Conservation (phyloP, 148 eudicot species). For the Tetragonia tetragonoides region DNA sequence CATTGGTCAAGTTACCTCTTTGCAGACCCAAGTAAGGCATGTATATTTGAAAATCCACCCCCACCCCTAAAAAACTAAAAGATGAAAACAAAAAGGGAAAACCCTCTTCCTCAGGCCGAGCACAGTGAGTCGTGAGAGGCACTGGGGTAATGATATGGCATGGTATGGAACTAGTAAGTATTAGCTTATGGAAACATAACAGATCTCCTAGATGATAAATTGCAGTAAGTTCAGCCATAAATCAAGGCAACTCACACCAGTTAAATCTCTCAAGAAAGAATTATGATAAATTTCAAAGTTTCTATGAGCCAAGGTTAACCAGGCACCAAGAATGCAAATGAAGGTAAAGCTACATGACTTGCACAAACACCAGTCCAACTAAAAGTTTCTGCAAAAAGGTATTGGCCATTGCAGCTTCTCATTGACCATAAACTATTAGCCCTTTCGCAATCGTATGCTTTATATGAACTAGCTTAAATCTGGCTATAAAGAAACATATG, state of each 20-base stretch:
- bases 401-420: neutral
- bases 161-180: neutral
- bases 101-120: neutral
- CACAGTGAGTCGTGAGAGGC: neutral
- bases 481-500: neutral
- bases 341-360: neutral
- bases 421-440: neutral
- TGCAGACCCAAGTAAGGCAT: too few species aligned
- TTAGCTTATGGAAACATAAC: neutral
- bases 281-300: neutral
- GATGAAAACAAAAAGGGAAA: too few species aligned
- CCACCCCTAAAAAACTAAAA: too few species aligned
- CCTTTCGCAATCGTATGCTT: neutral
- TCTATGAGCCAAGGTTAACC: neutral
- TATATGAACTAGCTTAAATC: neutral
- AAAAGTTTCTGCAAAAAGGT: neutral
- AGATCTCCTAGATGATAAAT: neutral
- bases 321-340: neutral
- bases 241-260: neutral
- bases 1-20: neutral
- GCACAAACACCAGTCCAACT: neutral
- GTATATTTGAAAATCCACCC: too few species aligned
- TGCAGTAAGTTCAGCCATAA: neutral
- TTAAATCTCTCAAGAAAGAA: neutral
- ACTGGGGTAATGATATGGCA: neutral